A percentile compares a stretch with the other conserved stretches of the same genome.
Evolutionary conservation across 441 rosid genomes (phyloP).

Genomic region (Aquilaria agallochum): DNA sequence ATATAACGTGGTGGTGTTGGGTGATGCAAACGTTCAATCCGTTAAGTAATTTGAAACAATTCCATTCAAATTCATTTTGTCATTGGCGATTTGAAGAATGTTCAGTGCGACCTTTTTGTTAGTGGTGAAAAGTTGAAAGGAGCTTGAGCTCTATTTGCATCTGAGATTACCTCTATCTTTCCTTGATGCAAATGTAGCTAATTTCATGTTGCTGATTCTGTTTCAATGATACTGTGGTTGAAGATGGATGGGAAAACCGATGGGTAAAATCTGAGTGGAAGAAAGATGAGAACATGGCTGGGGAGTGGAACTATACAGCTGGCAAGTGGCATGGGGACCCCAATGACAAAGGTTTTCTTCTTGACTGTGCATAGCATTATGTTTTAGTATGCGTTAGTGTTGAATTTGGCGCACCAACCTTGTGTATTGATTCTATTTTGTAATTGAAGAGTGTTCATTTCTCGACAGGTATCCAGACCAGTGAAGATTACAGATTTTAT

Average conservation of each 20-base stretch:
- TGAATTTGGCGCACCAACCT: neutral
- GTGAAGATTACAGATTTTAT: constrained; percentile 87
- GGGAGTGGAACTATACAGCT: constrained; percentile 84
- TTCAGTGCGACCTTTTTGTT: no score
- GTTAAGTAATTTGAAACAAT: no score
- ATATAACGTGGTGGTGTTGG: no score
- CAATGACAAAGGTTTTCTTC: constrained; percentile 65
- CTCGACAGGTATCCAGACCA: constrained; percentile 79
- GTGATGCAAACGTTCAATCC: no score
- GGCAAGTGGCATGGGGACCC: constrained; percentile 92
- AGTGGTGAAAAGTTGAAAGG: neutral
- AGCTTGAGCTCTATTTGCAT: neutral
- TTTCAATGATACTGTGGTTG: constrained; percentile 1
- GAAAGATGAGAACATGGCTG: constrained; percentile 74
- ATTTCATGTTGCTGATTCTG: neutral
- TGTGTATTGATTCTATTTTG: neutral
- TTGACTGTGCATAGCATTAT: neutral
- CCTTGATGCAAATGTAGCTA: no score
- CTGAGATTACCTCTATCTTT: no score
- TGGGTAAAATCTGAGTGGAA: constrained; percentile 99
- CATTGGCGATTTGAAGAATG: no score
- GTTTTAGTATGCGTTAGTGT: neutral
- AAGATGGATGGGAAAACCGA: constrained; percentile 86
- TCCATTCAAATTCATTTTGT: no score
- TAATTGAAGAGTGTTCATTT: neutral